phyloP scores from a whole-genome alignment of 805 yeast genomes.

The Debaryomyces maramus region DNA sequence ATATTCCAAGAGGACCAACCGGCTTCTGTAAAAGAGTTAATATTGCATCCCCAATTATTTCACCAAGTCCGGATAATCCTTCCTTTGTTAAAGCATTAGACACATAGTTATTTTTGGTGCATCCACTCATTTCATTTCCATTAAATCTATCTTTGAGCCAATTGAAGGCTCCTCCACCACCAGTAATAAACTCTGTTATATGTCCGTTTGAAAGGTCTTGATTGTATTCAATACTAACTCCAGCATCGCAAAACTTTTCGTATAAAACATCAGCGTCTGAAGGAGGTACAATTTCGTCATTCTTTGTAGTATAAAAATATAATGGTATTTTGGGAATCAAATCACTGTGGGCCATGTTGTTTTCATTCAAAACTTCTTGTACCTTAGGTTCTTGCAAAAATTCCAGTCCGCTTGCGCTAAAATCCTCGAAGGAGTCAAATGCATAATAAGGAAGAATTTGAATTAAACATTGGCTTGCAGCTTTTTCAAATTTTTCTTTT shows the following conservation, averaged over 20 bases:
- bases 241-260: constrained; percentile 25
- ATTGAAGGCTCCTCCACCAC: constrained; percentile 17
- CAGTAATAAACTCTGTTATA: constrained; percentile 15
- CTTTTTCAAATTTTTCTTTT: constrained; percentile 2
- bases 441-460: not conserved
- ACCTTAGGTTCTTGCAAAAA: constrained; percentile 9
- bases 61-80: constrained; percentile 1
- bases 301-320: constrained; percentile 22
- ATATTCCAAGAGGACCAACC: too few species aligned
- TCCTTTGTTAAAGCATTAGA: not conserved
- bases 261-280: constrained; percentile 11
- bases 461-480: not conserved
- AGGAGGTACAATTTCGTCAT: constrained; percentile 26
- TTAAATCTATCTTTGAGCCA: constrained; percentile 21
- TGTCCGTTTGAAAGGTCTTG: constrained; percentile 22
- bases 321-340: constrained; percentile 23
- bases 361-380: constrained; percentile 9
- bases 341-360: constrained; percentile 12
- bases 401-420: constrained; percentile 10
- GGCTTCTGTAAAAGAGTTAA: not conserved
- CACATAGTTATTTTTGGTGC: constrained; percentile 8
- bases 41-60: not conserved
- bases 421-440: constrained; percentile 1
- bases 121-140: constrained; percentile 18
- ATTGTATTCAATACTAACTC: constrained; percentile 23